These are phyloP conservation scores for Aspergillus fischeri DNA, from an alignment of 2,329 filamentous ascomycete genomes.

Conservation along the genomic window DNA sequence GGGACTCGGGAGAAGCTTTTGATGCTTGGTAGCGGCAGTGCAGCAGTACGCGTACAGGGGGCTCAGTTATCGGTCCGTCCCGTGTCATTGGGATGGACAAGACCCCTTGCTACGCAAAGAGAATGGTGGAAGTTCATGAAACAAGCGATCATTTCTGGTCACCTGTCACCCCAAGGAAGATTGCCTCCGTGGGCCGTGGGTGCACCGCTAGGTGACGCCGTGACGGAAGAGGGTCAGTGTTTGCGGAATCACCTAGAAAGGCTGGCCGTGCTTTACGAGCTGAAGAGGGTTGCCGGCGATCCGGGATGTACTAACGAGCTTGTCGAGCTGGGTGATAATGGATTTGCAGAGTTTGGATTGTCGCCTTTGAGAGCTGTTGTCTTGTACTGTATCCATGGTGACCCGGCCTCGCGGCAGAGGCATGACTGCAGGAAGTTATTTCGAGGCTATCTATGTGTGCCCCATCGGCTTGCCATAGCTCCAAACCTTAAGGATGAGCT, in stretches of 20 bases:
- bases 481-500: neutral
- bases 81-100: constrained; percentile 59
- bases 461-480: neutral
- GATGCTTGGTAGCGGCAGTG: neutral
- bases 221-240: too few relatives aligned
- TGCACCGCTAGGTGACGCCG: neutral
- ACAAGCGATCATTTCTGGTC: constrained; percentile 34
- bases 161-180: neutral
- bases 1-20: too few relatives aligned
- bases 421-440: neutral
- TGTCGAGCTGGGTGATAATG: neutral
- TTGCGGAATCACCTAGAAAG: neutral
- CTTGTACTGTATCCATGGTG: neutral
- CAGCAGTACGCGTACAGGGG: constrained; percentile 43
- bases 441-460: neutral
- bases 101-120: constrained; percentile 61
- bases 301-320: too few relatives aligned
- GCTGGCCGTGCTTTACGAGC: neutral
- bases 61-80: constrained; percentile 58
- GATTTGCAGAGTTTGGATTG: neutral
- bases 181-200: neutral
- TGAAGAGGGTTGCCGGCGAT: neutral
- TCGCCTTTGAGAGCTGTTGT: neutral
- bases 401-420: neutral
- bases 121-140: constrained; percentile 56